Evolutionary conservation across 345 rosid species (phyloP).

Genomic region (Sonneratia caseolaris): DNA sequence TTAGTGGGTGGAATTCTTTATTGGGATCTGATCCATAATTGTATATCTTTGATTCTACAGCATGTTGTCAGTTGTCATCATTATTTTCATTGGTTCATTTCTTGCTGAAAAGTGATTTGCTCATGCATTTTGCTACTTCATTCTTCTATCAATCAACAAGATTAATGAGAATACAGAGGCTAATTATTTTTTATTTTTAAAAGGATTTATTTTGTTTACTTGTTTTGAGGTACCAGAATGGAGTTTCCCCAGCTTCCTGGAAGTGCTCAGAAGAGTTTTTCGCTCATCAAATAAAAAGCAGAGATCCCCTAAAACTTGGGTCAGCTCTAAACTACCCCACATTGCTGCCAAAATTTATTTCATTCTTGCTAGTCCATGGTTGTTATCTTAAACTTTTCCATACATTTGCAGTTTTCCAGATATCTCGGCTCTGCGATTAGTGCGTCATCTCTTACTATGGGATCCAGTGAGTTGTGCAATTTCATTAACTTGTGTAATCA

Average conservation of each 20-base stretch:
- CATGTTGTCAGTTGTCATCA: neutral
- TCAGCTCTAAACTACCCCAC: slow-evolving; percentile 16
- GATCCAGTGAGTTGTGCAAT: slow-evolving; percentile 55
- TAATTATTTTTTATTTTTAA: neutral
- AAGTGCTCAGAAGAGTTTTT: slow-evolving; percentile 91
- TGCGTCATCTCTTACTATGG: slow-evolving; percentile 69
- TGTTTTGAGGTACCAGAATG: slow-evolving; percentile 34
- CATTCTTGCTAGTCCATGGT: neutral
- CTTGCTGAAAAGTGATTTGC: neutral
- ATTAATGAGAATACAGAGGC: neutral
- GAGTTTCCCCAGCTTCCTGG: slow-evolving; percentile 83
- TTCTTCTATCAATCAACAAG: neutral
- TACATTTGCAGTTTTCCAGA: slow-evolving; percentile 55
- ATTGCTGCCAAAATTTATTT: neutral
- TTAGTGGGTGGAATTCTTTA: neutral
- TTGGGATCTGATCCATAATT: neutral
- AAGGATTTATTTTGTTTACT: neutral
- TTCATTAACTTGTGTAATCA: neutral
- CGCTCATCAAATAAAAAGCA: slow-evolving; percentile 59
- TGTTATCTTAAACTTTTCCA: neutral
- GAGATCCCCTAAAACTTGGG: slow-evolving; percentile 91
- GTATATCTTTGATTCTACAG: neutral
- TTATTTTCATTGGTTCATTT: neutral
- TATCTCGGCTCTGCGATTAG: slow-evolving; percentile 78
- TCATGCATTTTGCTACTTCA: neutral